phyloP scores from a whole-genome alignment of 108 stramenopile species.

The Chaetoceros tenuissimus region DNA sequence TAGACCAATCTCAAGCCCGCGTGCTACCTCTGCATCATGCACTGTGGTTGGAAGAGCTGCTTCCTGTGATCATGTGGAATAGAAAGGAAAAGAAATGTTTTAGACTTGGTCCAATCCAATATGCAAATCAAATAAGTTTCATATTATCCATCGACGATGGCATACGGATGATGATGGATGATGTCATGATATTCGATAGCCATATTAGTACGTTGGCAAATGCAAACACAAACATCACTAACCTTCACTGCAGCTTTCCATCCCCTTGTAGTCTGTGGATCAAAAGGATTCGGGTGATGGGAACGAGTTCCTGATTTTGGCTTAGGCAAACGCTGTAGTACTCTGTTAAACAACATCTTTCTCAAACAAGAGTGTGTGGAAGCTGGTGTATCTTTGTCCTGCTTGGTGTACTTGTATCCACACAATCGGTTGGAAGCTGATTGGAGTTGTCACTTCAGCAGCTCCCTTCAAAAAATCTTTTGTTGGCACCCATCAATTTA shows the following conservation, averaged over 20 bases:
- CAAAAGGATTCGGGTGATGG: constrained; percentile 71
- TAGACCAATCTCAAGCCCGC: constrained; percentile 47
- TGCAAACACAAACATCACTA: constrained; percentile 2
- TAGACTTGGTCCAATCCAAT: neutral
- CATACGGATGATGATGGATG: too few relatives aligned
- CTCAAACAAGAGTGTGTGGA: too few relatives aligned
- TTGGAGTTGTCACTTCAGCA: too few relatives aligned
- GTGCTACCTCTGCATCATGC: constrained; percentile 35
- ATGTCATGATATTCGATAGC: neutral
- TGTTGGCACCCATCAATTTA: too few relatives aligned
- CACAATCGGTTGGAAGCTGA: too few relatives aligned
- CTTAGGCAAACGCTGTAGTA: too few relatives aligned
- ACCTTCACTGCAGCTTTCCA: constrained; percentile 68
- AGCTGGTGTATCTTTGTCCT: too few relatives aligned
- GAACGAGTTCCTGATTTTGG: too few relatives aligned
- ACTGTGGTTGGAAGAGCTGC: constrained; percentile 48
- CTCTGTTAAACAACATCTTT: too few relatives aligned
- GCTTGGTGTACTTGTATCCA: too few relatives aligned
- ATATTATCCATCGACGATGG: neutral
- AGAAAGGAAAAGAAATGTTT: constrained; percentile 1
- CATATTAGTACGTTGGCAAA: neutral
- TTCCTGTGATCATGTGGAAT: constrained; percentile 25
- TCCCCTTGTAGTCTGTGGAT: constrained; percentile 64
- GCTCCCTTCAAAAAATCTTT: too few relatives aligned
- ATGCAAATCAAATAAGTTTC: neutral